Conservation (phyloP, 129 eudicot genomes). For the Centaurea solstitialis region DNA sequence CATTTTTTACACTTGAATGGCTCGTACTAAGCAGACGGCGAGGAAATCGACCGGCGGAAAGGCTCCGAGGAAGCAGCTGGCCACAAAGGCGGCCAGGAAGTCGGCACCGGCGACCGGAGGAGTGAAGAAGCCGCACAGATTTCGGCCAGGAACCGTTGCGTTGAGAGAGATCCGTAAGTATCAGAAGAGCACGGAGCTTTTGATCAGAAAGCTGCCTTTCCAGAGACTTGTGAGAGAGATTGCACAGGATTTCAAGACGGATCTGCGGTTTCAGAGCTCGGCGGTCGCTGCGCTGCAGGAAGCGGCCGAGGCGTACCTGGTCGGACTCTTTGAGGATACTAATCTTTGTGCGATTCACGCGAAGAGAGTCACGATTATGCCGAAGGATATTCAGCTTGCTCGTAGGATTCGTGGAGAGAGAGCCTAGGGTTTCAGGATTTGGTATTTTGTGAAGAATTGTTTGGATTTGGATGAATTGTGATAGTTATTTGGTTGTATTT, state of each 20-base stretch:
- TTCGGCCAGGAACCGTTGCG: conserved; percentile 11
- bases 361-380: conserved; percentile 41
- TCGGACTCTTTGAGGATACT: conserved; percentile 7
- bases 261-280: conserved; percentile 13
- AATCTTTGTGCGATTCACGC: conserved; percentile 32
- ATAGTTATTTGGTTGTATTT: not conserved
- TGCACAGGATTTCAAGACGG: conserved; percentile 18
- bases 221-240: conserved; percentile 10
- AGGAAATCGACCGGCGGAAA: not conserved
- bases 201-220: not conserved
- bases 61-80: conserved; percentile 16
- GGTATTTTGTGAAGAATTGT: not conserved
- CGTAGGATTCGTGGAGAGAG: conserved; percentile 6
- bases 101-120: conserved; percentile 27
- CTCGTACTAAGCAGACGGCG: conserved; percentile 16
- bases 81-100: conserved; percentile 8
- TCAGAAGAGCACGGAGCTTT: conserved; percentile 10
- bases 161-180: conserved; percentile 14
- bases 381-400: conserved; percentile 12
- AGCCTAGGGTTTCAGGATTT: not conserved
- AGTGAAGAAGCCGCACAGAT: conserved; percentile 22
- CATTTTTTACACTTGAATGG: not conserved
- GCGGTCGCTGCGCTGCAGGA: conserved; percentile 17
- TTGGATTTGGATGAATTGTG: not conserved
- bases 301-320: conserved; percentile 18